Evolutionary conservation across 148 eudicot genomes (phyloP).

Genomic region (Bassia scoparia): DNA sequence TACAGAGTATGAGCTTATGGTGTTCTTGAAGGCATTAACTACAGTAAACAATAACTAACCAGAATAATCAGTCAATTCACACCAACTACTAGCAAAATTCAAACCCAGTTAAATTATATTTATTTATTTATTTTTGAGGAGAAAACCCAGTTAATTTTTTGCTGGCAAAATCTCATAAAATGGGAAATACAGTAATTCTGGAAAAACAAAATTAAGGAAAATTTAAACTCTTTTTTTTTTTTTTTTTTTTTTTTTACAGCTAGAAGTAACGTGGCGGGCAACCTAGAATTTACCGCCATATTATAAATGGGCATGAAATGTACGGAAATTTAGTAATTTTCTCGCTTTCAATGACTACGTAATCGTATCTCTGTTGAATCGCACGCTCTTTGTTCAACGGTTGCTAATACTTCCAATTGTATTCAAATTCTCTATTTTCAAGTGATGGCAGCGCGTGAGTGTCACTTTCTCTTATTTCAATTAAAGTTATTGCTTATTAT

Average conservation of each 20-base stretch:
- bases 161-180: neutral
- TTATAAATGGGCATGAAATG: slow-evolving; percentile 18
- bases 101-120: too few species aligned
- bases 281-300: slow-evolving; percentile 38
- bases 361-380: neutral
- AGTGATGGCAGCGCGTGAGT: slow-evolving; percentile 5
- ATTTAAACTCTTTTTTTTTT: too few species aligned
- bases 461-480: too few species aligned
- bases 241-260: slow-evolving; percentile 34
- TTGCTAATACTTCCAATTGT: neutral
- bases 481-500: too few species aligned
- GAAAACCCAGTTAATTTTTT: slow-evolving; percentile 9
- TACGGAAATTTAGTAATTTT: slow-evolving; percentile 22
- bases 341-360: slow-evolving; percentile 22
- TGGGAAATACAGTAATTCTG: too few species aligned
- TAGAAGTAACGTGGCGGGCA: slow-evolving; percentile 42
- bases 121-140: too few species aligned
- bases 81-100: neutral
- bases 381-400: slow-evolving; percentile 9
- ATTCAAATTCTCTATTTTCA: neutral
- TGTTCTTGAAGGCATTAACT: too few species aligned
- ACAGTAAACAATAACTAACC: too few species aligned
- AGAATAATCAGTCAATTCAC: neutral
- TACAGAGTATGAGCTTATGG: too few species aligned
- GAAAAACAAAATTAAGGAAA: neutral